Evolutionary conservation across 129 eudicot genomes (phyloP), one percentile per base, ranked within the genome.

Genomic region (Rutidosis leptorrhynchoides): DNA sequence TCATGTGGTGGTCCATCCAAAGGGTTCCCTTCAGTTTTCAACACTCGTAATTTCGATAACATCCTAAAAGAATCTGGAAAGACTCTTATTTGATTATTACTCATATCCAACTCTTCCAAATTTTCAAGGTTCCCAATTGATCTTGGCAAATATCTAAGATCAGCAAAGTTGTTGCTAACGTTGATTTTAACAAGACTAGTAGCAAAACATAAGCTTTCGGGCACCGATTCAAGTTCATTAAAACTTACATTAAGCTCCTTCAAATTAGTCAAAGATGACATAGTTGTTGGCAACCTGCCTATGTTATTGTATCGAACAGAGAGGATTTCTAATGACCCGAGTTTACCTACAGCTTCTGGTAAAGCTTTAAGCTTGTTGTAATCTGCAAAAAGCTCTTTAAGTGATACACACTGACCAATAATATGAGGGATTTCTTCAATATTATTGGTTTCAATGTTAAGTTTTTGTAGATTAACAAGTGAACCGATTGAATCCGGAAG

Each of bases 181-280:
- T 93, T 79, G 86, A 93, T 63, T 89, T 89, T 93, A 8, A 82
- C 95, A 35, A 93, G 89, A 17, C 84, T 68, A 22, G 96, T 89
- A 23, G 96, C 98, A 67, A 93, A 88, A 74, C 98, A 93, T 65
- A 93, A 77, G 84, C 96, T 93, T 79, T 93, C 96, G 2, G 98
- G 96, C 61, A 93, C 78, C 1, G 87, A 73, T 62, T 86, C 89
- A 20, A 88, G 82, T 82, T 93, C 98, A 56, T 93, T 93, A 76
- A 93, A 93, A 74, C 98, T 93, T 49, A 84, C 73, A 82, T 93
- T 67, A 55, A 93, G 96, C 86, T 88, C 92, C 82, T 62, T 83
- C 69, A 93, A 64, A 64, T 62, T 85, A 29, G 73, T 4, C 51
- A 93, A 55, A 22, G 95, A 85, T 32, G 95, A 80, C 95, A 89